Percentiles rank a stretch among this genome's conserved stretches.
Conservation (phyloP, 139 green algal genomes). For the Picochlorum sp. region DNA sequence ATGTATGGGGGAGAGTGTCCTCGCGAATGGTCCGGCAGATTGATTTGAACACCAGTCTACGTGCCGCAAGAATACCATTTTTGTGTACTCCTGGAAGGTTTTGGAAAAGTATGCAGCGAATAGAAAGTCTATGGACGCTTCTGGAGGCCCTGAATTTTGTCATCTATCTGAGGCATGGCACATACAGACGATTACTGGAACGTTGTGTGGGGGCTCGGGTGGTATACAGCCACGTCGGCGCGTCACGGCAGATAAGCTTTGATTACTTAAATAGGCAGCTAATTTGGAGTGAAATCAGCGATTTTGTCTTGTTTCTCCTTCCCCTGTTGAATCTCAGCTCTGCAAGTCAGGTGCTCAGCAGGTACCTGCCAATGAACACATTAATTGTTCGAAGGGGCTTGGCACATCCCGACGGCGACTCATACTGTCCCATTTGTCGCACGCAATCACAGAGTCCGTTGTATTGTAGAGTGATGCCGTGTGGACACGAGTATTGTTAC, state of each 20-base stretch:
- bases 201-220: conserved; percentile 54
- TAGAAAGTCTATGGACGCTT: conserved; percentile 31
- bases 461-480: background rate
- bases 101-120: conserved; percentile 26
- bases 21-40: conserved; percentile 8
- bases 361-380: conserved; percentile 20
- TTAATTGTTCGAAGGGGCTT: too few species aligned
- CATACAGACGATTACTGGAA: conserved; percentile 76
- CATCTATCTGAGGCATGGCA: conserved; percentile 54
- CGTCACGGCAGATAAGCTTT: conserved; percentile 70
- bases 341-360: conserved; percentile 20
- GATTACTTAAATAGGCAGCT: conserved; percentile 73
- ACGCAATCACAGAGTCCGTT: background rate
- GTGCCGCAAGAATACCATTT: conserved; percentile 4
- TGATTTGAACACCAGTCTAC: background rate
- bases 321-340: conserved; percentile 25
- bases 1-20: conserved; percentile 42
- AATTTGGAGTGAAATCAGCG: conserved; percentile 13
- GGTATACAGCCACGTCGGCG: conserved; percentile 63
- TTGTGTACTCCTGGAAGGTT: conserved; percentile 4
- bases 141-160: conserved; percentile 50
- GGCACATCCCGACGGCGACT: too few species aligned
- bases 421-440: background rate
- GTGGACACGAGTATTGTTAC: background rate
- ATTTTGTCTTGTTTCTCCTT: conserved; percentile 6